Percentiles rank a stretch among this genome's conserved stretches.
Conservation (phyloP, 257 asterid species). For the Fraxinus cuspidata region DNA sequence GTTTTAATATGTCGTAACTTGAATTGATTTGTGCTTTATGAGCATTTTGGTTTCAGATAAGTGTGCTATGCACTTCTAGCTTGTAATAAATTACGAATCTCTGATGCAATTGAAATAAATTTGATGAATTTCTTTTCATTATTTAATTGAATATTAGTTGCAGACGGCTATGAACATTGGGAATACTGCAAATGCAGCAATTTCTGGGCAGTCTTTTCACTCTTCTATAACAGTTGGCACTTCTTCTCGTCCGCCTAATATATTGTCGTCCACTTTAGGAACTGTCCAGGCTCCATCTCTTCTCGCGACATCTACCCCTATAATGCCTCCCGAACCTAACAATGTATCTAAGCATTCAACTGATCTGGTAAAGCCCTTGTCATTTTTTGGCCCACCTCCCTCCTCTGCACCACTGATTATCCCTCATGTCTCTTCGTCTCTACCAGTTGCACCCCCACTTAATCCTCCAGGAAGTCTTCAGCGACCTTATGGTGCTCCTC, state of each 20-base stretch:
- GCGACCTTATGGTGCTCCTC: conserved; percentile 87
- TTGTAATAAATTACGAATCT: background rate
- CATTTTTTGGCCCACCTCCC: conserved; percentile 72
- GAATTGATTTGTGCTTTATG: background rate
- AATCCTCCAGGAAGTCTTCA: conserved; percentile 59
- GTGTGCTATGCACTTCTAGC: background rate
- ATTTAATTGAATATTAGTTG: conserved; percentile 2
- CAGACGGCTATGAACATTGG: conserved; percentile 72
- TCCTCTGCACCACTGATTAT: conserved; percentile 56
- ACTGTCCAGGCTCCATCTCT: conserved; percentile 53
- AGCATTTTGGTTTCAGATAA: background rate
- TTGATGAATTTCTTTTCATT: background rate
- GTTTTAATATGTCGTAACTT: background rate
- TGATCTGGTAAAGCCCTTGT: conserved; percentile 84
- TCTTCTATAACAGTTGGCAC: conserved; percentile 40
- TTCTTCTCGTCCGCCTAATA: conserved; percentile 51
- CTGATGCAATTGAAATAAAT: background rate
- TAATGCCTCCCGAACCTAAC: conserved; percentile 55
- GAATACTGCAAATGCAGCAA: conserved; percentile 50
- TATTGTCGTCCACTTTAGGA: conserved; percentile 42
- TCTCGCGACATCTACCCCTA: conserved; percentile 49
- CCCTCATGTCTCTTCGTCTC: conserved; percentile 65
- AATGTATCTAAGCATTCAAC: conserved; percentile 47
- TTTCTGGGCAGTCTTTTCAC: conserved; percentile 53
- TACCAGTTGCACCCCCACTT: conserved; percentile 79